These are phyloP conservation scores for Bipolaris bicolor DNA, from an alignment of 2,329 filamentous ascomycete species.

Conservation along the genomic window DNA sequence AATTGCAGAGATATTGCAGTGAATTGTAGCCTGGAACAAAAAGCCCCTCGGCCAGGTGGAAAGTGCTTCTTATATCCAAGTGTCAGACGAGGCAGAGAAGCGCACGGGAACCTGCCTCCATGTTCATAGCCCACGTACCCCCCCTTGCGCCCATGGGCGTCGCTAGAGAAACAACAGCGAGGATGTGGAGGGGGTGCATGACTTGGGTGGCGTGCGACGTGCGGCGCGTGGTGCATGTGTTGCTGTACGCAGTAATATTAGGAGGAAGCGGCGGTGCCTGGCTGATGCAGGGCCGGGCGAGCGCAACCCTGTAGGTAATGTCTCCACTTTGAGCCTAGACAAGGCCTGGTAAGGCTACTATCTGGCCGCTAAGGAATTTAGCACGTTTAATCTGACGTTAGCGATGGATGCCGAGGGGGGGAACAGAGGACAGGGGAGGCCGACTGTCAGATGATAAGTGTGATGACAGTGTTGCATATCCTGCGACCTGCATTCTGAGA, in stretches of 20 bases:
- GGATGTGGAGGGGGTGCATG: neutral
- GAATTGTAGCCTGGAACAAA: neutral
- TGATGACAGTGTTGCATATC: neutral
- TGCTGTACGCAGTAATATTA: neutral
- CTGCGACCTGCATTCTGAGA: neutral
- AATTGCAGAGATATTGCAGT: neutral
- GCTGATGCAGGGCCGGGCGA: conserved; percentile 5
- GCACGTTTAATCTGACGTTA: neutral
- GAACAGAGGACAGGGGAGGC: neutral
- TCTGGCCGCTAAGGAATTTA: neutral
- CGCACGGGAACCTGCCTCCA: conserved; percentile 2
- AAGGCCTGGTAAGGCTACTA: neutral
- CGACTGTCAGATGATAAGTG: neutral
- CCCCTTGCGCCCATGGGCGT: neutral
- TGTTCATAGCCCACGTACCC: neutral
- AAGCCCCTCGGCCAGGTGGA: neutral
- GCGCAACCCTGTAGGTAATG: conserved; percentile 3
- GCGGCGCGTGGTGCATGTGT: conserved; percentile 4
- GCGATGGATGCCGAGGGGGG: neutral
- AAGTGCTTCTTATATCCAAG: conserved; percentile 7
- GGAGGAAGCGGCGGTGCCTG: conserved; percentile 9
- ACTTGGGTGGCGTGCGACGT: neutral
- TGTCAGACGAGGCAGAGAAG: conserved; percentile 2
- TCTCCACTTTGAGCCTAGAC: conserved; percentile 1
- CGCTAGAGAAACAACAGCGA: conserved; percentile 1